Base-by-base conservation (phyloP, 2,329 filamentous ascomycete species). In the Stemphylium beticola region DNA sequence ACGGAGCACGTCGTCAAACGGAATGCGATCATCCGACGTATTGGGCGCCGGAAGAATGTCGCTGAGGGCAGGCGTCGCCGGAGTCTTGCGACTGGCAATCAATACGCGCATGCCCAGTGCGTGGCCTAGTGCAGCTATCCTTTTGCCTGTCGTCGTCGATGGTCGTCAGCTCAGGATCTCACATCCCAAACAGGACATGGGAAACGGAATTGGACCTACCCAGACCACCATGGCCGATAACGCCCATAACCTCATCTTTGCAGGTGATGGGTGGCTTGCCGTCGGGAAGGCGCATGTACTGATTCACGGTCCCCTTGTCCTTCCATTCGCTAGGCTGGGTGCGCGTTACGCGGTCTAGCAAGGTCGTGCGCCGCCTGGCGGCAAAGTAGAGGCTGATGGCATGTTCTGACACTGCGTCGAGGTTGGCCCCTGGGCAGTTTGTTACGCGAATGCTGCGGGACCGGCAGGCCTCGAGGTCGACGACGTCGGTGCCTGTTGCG, bases 301-400 rank as follows among this genome's bases (percentile, higher is more conserved):
- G 48, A 24, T 67, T 70, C 57, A 79, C 55, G 31, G 68, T 73
- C n/a, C 73, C 72, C 53, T 69, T 72, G 40, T 66, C 61, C 34
- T 69, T 65, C 81, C 81, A 83, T 36, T 75, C 73, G 53, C 70
- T 72, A 18, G 72, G 72, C 43, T 64, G 62, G 24, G 57, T 44
- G 43, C 68, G 56, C 24, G 60, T 67, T 47, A 65, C 33, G 44
- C 55, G 51, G 49, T 73, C 62, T 32, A 73, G 54, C 57, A 71
- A 62, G 20, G 79, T 63, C 10, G 80, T 72, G 50, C 72, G 73
- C 49, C 79, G 71, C 45, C 80, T 72, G 6, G 78, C 67, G 4
- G 79, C 78, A 59, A 80, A 81, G 64, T 81, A 82, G 52, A 83
- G 62, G 38, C 76, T 79, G 36, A 83, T 75, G 10, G 80, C 80